Percentiles rank a stretch among this genome's conserved stretches.
Conservation (phyloP, 176 grass and related monocot genomes). For the Ampelocalamus luodianensis region DNA sequence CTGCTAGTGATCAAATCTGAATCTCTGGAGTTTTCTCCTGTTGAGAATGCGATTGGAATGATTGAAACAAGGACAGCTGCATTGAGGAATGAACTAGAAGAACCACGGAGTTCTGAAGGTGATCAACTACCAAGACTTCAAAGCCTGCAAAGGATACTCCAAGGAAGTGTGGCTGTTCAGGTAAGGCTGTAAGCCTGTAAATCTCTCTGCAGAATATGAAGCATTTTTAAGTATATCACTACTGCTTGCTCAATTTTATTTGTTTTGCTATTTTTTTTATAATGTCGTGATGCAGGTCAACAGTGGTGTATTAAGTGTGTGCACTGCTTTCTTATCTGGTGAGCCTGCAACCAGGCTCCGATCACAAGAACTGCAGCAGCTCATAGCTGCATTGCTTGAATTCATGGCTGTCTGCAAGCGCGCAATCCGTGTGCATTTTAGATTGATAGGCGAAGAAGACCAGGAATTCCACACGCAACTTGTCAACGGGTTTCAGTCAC, state of each 20-base stretch:
- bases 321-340: constrained; percentile 95
- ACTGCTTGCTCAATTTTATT: constrained; percentile 19
- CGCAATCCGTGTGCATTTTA: constrained; percentile 93
- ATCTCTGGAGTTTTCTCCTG: constrained; percentile 94
- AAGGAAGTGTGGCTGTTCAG: constrained; percentile 99
- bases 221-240: neutral
- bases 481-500: constrained; percentile 97
- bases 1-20: constrained; percentile 88
- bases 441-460: constrained; percentile 97
- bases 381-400: constrained; percentile 93
- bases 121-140: constrained; percentile 96
- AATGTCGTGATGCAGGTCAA: constrained; percentile 74
- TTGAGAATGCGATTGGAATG: constrained; percentile 99
- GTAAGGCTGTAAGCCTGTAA: constrained; percentile 48
- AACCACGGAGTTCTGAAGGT: constrained; percentile 93
- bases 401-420: constrained; percentile 99
- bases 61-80: constrained; percentile 97
- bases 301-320: constrained; percentile 94
- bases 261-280: constrained; percentile 28
- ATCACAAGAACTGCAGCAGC: constrained; percentile 95
- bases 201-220: neutral
- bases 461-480: constrained; percentile 99
- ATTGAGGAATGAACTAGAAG: constrained; percentile 96
- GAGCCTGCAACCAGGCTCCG: constrained; percentile 94
- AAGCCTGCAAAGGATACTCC: constrained; percentile 95